Conservation (phyloP, 495 filamentous ascomycete genomes). For the Hypoxylon rickii region DNA sequence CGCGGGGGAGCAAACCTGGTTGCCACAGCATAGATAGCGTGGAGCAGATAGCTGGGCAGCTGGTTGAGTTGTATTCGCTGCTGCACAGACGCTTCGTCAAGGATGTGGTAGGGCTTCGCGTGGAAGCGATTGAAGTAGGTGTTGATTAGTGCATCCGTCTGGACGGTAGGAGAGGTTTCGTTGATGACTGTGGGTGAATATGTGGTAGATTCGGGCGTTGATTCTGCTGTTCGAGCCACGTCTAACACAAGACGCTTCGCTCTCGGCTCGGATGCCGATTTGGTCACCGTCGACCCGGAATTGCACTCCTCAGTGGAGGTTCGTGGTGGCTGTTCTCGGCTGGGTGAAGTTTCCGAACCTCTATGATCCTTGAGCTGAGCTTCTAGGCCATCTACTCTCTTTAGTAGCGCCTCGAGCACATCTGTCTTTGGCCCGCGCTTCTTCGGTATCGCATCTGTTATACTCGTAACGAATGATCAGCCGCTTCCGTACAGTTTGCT, state of each 20-base stretch:
- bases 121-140: constrained; percentile 77
- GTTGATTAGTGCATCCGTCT: constrained; percentile 68
- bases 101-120: constrained; percentile 75
- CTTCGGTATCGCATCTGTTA: constrained; percentile 80
- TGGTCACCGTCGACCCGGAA: not conserved
- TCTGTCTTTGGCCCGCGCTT: constrained; percentile 89
- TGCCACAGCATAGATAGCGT: constrained; percentile 76
- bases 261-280: constrained; percentile 24
- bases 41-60: constrained; percentile 63
- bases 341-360: constrained; percentile 51
- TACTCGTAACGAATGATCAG: constrained; percentile 22
- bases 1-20: constrained; percentile 57
- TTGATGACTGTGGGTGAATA: constrained; percentile 44
- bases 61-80: constrained; percentile 69
- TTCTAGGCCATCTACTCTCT: constrained; percentile 82
- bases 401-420: constrained; percentile 80
- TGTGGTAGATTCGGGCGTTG: constrained; percentile 37
- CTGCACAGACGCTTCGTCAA: constrained; percentile 72
- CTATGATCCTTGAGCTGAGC: constrained; percentile 73
- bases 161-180: constrained; percentile 47
- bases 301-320: constrained; percentile 11
- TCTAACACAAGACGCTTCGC: constrained; percentile 34
- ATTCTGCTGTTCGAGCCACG: constrained; percentile 24
- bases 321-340: constrained; percentile 37
- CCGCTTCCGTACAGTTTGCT: not conserved